Conservation (phyloP, 495 filamentous ascomycete species). For the Penicillium odoratum region DNA sequence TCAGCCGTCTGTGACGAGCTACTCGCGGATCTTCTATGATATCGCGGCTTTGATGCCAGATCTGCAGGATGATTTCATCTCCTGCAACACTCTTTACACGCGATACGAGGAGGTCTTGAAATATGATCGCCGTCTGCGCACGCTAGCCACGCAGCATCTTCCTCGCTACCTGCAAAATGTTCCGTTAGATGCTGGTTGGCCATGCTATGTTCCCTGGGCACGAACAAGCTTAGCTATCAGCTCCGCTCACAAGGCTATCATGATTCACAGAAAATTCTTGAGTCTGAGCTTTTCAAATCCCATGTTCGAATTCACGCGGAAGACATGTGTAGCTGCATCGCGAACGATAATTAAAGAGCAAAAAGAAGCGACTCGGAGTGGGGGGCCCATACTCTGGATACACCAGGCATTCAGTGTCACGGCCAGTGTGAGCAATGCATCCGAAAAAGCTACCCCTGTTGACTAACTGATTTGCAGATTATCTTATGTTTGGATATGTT, state of each 20-base stretch:
- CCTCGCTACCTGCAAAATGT: conserved; percentile 31
- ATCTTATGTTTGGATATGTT: conserved; percentile 45
- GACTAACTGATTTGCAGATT: conserved; percentile 22
- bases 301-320: conserved; percentile 38
- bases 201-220: conserved; percentile 38
- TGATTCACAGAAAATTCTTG: conserved; percentile 47
- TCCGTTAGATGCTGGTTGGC: conserved; percentile 36
- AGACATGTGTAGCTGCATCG: conserved; percentile 39
- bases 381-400: conserved; percentile 44
- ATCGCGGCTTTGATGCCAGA: conserved; percentile 39
- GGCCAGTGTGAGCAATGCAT: conserved; percentile 22
- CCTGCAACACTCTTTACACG: conserved; percentile 32
- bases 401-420: conserved; percentile 36
- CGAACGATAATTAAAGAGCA: conserved; percentile 42
- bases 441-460: neutral
- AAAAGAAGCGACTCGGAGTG: conserved; percentile 28
- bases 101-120: conserved; percentile 41
- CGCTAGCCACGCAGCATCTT: conserved; percentile 26
- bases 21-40: conserved; percentile 34
- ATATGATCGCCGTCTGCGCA: conserved; percentile 37
- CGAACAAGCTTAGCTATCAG: conserved; percentile 37
- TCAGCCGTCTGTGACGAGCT: conserved; percentile 31
- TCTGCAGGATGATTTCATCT: conserved; percentile 36
- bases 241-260: conserved; percentile 46
- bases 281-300: conserved; percentile 41